A percentile compares a stretch with the other conserved stretches of the same genome.
phyloP scores from a whole-genome alignment of 2,329 filamentous ascomycete species.

The Apiospora rasikravindrae region DNA sequence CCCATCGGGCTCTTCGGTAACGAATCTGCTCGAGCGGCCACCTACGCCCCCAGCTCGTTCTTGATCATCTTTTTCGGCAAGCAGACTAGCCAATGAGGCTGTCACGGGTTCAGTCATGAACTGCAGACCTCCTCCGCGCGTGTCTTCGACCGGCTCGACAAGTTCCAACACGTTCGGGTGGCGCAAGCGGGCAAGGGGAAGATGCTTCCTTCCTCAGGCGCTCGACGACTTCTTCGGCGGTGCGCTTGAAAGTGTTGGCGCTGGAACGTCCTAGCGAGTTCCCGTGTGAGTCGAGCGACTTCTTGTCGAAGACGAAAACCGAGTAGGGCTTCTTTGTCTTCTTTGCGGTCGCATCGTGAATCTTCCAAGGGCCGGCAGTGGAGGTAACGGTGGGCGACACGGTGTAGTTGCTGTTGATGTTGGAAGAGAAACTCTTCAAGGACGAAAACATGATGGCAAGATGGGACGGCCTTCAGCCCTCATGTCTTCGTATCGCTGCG shows the following conservation, averaged over 20 bases:
- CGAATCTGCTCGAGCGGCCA: constrained; percentile 76
- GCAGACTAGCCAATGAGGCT: constrained; percentile 79
- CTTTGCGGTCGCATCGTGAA: constrained; percentile 97
- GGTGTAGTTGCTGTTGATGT: constrained; percentile 91
- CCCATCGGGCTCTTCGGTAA: constrained; percentile 79
- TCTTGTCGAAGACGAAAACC: constrained; percentile 93
- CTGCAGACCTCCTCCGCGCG: constrained; percentile 86
- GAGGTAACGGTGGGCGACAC: constrained; percentile 78
- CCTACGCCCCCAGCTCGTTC: constrained; percentile 72
- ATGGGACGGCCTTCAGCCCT: constrained; percentile 26
- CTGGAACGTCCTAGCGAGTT: constrained; percentile 66
- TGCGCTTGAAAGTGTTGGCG: constrained; percentile 74
- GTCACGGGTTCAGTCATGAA: constrained; percentile 95
- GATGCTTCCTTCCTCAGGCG: constrained; percentile 90
- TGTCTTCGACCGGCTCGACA: constrained; percentile 94
- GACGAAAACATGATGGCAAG: constrained; percentile 80
- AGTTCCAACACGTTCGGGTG: constrained; percentile 93
- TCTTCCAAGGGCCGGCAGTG: constrained; percentile 91
- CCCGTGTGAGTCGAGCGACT: constrained; percentile 75
- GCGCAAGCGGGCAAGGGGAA: constrained; percentile 81
- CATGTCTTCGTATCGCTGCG: constrained; percentile 25
- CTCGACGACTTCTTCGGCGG: constrained; percentile 89
- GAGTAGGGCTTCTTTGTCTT: constrained; percentile 87
- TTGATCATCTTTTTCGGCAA: constrained; percentile 89
- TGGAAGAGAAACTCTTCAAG: constrained; percentile 90